A percentile compares a stretch with the other conserved stretches of the same genome.
These are phyloP conservation scores for Suhomyces guaymorum DNA, from an alignment of 1,139 yeast genomes.

Conservation along the genomic window DNA sequence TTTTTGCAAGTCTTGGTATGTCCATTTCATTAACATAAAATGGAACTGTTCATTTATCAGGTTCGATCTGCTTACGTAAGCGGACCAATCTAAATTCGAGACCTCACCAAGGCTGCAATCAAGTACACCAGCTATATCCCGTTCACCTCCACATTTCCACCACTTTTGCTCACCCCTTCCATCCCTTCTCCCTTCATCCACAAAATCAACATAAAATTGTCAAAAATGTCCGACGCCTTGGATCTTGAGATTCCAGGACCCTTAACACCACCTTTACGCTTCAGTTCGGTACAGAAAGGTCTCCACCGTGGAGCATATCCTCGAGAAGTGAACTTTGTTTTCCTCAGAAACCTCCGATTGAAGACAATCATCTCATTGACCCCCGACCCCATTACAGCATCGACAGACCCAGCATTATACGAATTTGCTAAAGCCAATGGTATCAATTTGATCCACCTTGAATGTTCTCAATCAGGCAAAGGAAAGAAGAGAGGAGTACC, in stretches of 20 bases:
- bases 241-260: slow-evolving; percentile 33
- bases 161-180: background rate
- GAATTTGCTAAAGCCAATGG: slow-evolving; percentile 51
- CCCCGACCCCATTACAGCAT: slow-evolving; percentile 65
- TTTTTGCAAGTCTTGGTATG: too few relatives aligned
- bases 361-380: slow-evolving; percentile 78
- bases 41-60: too few relatives aligned
- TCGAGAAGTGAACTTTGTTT: slow-evolving; percentile 69
- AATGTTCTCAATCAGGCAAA: slow-evolving; percentile 65
- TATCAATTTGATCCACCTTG: slow-evolving; percentile 62
- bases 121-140: too few relatives aligned
- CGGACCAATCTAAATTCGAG: too few relatives aligned
- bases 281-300: slow-evolving; percentile 66
- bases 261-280: slow-evolving; percentile 79
- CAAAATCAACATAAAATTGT: too few relatives aligned
- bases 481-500: slow-evolving; percentile 82
- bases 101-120: too few relatives aligned
- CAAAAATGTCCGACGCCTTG: slow-evolving; percentile 11
- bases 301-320: slow-evolving; percentile 89
- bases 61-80: too few relatives aligned
- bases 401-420: slow-evolving; percentile 50
- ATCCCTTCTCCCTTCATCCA: background rate
- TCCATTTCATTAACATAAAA: too few relatives aligned
- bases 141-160: too few relatives aligned
- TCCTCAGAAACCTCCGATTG: slow-evolving; percentile 64